phyloP scores from a whole-genome alignment of 805 yeast genomes.

The Zygotorulaspora sp. region DNA sequence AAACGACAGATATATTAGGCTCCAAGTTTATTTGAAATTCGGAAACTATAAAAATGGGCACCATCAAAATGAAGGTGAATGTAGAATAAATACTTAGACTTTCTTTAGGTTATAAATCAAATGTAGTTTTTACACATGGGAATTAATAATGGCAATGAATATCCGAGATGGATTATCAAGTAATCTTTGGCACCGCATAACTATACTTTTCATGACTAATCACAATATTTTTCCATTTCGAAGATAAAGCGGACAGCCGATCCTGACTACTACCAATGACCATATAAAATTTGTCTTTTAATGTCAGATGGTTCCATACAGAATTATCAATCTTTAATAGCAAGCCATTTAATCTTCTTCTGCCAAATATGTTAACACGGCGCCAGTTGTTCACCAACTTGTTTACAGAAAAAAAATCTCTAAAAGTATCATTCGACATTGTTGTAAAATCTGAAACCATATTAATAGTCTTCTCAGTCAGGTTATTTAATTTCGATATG shows the following conservation, averaged over 20 bases:
- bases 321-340: slow-evolving; percentile 8
- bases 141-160: too few relatives aligned
- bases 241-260: slow-evolving; percentile 4
- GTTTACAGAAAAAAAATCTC: slow-evolving; percentile 4
- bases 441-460: slow-evolving; percentile 2
- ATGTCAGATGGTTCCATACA: slow-evolving; percentile 10
- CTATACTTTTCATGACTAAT: slow-evolving; percentile 6
- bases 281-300: slow-evolving; percentile 9
- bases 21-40: slow-evolving; percentile 5
- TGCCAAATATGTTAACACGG: background rate
- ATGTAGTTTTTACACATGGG: too few relatives aligned
- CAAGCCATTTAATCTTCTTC: slow-evolving; percentile 1
- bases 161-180: too few relatives aligned
- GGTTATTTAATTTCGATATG: slow-evolving; percentile 1
- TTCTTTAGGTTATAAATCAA: too few relatives aligned
- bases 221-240: slow-evolving; percentile 14
- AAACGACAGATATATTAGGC: slow-evolving; percentile 15
- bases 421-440: slow-evolving; percentile 1
- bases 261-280: slow-evolving; percentile 3
- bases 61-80: too few relatives aligned
- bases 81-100: too few relatives aligned
- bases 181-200: slow-evolving; percentile 2
- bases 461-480: slow-evolving; percentile 3
- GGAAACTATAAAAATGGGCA: background rate
- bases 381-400: background rate